Base-by-base conservation (phyloP, 2,329 filamentous ascomycete species). In the Proliferodiscus dingleyae region DNA sequence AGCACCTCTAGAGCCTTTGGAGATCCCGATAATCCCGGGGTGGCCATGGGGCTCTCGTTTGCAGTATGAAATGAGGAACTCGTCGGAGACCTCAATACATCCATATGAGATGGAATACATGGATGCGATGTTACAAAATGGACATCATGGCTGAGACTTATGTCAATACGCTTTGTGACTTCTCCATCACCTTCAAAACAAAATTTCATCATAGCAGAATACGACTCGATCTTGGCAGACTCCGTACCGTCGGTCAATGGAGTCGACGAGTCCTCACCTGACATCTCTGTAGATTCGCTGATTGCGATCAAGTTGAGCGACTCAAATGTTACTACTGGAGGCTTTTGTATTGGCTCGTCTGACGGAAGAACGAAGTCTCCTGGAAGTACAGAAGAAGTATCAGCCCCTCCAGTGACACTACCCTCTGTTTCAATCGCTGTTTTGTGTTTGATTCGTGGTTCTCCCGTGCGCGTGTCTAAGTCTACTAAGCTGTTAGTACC, bases 121-220 rank as follows among this genome's bases (percentile, higher is more conserved):
- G 81, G 81, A 53, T 83, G 79, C 0, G 80, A 80, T 1, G 81
- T 83, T 15, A 83, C 77, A 59, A 85, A 85, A 54, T 75, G 75
- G 18, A 83, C 71, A 47, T 85, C 80, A 52, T 80, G 75, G 5
- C 66, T 64, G 8, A 85, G 62, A 1, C 70, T 47, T n/a, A 64
- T 40, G 39, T 59, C 57, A 6, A 61, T 30, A 32, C 60, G 56
- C 41, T 45, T 60, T 22, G 50, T 53, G 1, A 51, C 46, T 10
- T 57, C 53, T 4, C 46, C 54, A 9, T 51, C 50, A 5, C 45
- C 21, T 7, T 51, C 41, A 4, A 61, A 28, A 9, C 44, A 36
- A 39, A 65, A 64, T 10, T 53, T 49, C 53, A 64, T 58, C 50
- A 59, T 57, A 6, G 60, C 59, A 9, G 61, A 61, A 32, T 60